Evolutionary conservation across 1,284 basidiomycete species (phyloP).

Genomic region (Fomitopsis betulina): DNA sequence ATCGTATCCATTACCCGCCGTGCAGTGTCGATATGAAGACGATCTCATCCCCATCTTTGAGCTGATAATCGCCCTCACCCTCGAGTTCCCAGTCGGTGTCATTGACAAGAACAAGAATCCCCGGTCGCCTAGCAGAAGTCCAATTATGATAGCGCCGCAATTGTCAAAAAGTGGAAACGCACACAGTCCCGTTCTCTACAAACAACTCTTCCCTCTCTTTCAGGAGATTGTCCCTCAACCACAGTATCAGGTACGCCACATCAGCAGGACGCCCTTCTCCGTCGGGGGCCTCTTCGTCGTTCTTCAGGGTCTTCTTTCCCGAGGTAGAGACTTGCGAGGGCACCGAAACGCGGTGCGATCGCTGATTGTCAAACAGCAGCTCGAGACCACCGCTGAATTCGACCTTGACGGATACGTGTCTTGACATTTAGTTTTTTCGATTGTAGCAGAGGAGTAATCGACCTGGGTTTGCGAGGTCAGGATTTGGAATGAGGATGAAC

Average conservation of each 20-base stretch:
- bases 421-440: background rate
- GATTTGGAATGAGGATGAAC: too few species aligned
- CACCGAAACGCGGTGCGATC: slow-evolving; percentile 56
- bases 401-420: slow-evolving; percentile 40
- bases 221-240: slow-evolving; percentile 77
- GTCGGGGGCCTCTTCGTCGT: slow-evolving; percentile 19
- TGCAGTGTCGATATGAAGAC: slow-evolving; percentile 97
- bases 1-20: slow-evolving; percentile 50
- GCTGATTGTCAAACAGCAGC: slow-evolving; percentile 70
- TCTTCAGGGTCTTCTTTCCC: slow-evolving; percentile 9
- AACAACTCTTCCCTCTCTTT: slow-evolving; percentile 89
- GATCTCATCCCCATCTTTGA: slow-evolving; percentile 83
- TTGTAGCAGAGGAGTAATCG: too few species aligned
- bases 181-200: slow-evolving; percentile 87
- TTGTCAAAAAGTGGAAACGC: slow-evolving; percentile 32
- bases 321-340: slow-evolving; percentile 39
- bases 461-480: too few species aligned
- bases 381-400: slow-evolving; percentile 83
- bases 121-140: slow-evolving; percentile 69
- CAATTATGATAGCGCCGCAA: background rate
- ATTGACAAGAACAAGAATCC: slow-evolving; percentile 93
- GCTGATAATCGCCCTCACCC: slow-evolving; percentile 84
- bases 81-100: slow-evolving; percentile 98
- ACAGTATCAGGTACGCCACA: slow-evolving; percentile 74
- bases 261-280: slow-evolving; percentile 46